These are phyloP conservation scores for Cyphellophora attinorum DNA, from an alignment of 2,329 filamentous ascomycete genomes.

Conservation along the genomic window DNA sequence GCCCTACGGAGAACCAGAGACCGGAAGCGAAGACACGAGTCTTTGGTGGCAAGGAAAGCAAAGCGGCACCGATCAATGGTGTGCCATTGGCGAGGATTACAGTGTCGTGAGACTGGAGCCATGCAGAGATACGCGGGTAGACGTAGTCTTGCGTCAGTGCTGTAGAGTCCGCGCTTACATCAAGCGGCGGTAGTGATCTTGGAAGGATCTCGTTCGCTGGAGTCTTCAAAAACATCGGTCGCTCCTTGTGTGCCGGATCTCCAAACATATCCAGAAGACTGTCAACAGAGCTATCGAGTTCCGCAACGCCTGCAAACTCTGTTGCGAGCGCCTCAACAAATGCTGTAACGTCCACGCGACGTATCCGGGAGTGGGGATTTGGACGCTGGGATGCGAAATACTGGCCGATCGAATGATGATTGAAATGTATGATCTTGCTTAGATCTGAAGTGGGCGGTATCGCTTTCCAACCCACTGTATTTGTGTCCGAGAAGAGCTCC, in stretches of 20 bases:
- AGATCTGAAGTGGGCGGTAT: conserved; percentile 56
- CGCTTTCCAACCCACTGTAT: conserved; percentile 65
- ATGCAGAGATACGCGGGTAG: conserved; percentile 68
- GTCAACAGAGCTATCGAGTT: conserved; percentile 3
- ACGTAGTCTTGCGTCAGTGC: conserved; percentile 46
- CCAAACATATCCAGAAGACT: conserved; percentile 3
- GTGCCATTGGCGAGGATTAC: conserved; percentile 83
- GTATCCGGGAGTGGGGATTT: conserved; percentile 55
- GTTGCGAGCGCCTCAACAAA: not conserved
- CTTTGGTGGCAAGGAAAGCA: conserved; percentile 66
- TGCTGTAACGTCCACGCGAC: too few species aligned
- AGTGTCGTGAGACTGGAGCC: conserved; percentile 63
- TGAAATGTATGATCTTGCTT: conserved; percentile 70
- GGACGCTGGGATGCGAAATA: conserved; percentile 56
- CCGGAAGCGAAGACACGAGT: conserved; percentile 75
- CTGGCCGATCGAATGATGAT: conserved; percentile 62
- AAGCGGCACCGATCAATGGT: conserved; percentile 79
- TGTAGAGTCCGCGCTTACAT: too few species aligned
- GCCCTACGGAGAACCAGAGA: conserved; percentile 61
- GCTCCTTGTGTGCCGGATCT: not conserved
- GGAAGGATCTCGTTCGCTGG: conserved; percentile 9
- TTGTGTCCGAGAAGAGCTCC: conserved; percentile 37
- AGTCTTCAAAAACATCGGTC: conserved; percentile 7
- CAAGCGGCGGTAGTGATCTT: conserved; percentile 9
- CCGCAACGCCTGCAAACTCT: not conserved